Evolutionary conservation across 176 grass and related monocot species (phyloP), one percentile per base, ranked within the genome.

Genomic region (Panicum miliaceum): DNA sequence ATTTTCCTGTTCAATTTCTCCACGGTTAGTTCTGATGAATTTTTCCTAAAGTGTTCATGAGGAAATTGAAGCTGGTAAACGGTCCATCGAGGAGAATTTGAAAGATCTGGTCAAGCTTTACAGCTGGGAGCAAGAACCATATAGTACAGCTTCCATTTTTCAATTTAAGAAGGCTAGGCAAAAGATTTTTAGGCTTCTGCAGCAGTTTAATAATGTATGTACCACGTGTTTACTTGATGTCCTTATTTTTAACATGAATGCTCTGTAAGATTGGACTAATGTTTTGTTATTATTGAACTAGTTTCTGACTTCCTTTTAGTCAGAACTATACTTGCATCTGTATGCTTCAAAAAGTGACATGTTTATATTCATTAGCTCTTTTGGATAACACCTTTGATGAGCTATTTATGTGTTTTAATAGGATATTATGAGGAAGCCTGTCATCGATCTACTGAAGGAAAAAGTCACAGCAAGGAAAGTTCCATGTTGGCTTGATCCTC

Each of bases 401-500:
- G 22, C 20, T 47, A 29, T 85, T 85, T 26, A 63, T 86, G 32
- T 25, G 80, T 64, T 64, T 89, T 84, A 7, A 48, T 84, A 98
- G 95, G 89, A 81, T 64, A 37, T 88, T 74, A 82, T 98, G 70
- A 83, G 88, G 74, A 90, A 74, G 90, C 89, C 92, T 84, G 41
- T 93, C 68, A 93, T 98, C 54, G 14, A 32, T 68, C 22, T 98
- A 58, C 76, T 95, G 67, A 84, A 88, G 60, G 80, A 91, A 87
- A 86, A 92, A 88, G 86, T 76, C 50, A 82, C 61, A 37, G 10
- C 75, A 68, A 81, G 85, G 41, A 92, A 97, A 88, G 75, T 92
- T 86, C 91, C 87, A 29, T 71, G 75, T 73, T 98, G 95, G 95
- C 92, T 98, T 84, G 92, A 98, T 88, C 85, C 78, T 74, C 86